Conservation (phyloP, 1,284 basidiomycete genomes). For the Cutaneotrichosporon dermatis region DNA sequence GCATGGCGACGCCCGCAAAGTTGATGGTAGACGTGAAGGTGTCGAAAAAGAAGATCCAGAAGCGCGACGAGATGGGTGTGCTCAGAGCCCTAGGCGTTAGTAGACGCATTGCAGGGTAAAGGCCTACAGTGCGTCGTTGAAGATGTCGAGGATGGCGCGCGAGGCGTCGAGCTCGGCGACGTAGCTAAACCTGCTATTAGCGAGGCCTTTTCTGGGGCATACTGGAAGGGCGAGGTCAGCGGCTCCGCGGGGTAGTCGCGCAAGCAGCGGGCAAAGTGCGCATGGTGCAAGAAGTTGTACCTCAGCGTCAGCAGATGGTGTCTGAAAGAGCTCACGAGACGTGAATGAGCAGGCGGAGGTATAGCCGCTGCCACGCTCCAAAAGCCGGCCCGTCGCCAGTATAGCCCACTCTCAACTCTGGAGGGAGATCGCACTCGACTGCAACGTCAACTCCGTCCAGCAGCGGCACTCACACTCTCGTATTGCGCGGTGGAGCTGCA, state of each 20-base stretch:
- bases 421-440: slow-evolving; percentile 1
- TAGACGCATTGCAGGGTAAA: too few species aligned
- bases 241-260: slow-evolving; percentile 5
- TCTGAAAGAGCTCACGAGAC: background rate
- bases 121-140: slow-evolving; percentile 7
- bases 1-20: slow-evolving; percentile 15
- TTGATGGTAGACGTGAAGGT: slow-evolving; percentile 17
- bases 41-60: slow-evolving; percentile 20
- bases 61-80: slow-evolving; percentile 3
- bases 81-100: background rate
- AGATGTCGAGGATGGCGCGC: slow-evolving; percentile 9
- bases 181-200: slow-evolving; percentile 6
- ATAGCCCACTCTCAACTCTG: background rate
- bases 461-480: background rate
- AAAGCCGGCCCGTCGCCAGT: background rate
- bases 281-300: slow-evolving; percentile 15
- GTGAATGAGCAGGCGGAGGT: slow-evolving; percentile 7
- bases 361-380: slow-evolving; percentile 6
- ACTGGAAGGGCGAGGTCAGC: slow-evolving; percentile 2
- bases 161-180: slow-evolving; percentile 17
- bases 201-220: too few species aligned
- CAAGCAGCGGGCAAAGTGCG: slow-evolving; percentile 11
- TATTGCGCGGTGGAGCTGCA: slow-evolving; percentile 8
- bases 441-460: too few species aligned
- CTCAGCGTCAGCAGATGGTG: too few species aligned